Evolutionary conservation across 805 yeast genomes (phyloP).

Genomic region (Tetrapisispora iriomotensis): DNA sequence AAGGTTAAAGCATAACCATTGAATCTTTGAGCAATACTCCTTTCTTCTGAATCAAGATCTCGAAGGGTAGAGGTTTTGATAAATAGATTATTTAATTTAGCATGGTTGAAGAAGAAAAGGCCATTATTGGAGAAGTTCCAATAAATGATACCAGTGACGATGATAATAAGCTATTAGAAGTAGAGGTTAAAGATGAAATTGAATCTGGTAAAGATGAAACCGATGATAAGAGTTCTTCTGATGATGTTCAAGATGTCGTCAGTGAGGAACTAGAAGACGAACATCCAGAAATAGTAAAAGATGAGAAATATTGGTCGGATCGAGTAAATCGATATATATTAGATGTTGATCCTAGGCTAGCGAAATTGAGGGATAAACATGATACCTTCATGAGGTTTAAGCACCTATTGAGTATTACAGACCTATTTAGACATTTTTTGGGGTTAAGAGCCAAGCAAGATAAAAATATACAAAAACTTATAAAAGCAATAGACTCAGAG

Average conservation of each 20-base stretch:
- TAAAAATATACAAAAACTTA: conserved; percentile 51
- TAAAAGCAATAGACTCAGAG: conserved; percentile 43
- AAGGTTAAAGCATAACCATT: no score
- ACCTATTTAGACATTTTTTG: conserved; percentile 79
- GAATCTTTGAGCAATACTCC: no score
- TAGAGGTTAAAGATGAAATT: neutral
- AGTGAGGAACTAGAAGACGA: neutral
- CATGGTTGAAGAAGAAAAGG: no score
- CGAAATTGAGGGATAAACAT: conserved; percentile 44
- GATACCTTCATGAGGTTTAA: conserved; percentile 73
- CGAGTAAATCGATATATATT: conserved; percentile 42
- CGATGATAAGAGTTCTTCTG: neutral
- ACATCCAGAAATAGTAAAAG: neutral
- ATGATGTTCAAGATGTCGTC: neutral
- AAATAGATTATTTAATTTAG: no score
- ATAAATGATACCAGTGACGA: no score
- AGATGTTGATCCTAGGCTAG: conserved; percentile 46
- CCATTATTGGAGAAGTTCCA: no score
- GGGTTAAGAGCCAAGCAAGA: conserved; percentile 75
- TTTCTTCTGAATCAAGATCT: no score
- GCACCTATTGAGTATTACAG: conserved; percentile 73
- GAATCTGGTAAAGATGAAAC: neutral
- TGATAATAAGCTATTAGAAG: no score
- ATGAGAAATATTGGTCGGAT: conserved; percentile 18
- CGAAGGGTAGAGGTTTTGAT: no score